phyloP scores from a whole-genome alignment of 2,329 filamentous ascomycete species.

The Lasiodiplodia hormozganensis region DNA sequence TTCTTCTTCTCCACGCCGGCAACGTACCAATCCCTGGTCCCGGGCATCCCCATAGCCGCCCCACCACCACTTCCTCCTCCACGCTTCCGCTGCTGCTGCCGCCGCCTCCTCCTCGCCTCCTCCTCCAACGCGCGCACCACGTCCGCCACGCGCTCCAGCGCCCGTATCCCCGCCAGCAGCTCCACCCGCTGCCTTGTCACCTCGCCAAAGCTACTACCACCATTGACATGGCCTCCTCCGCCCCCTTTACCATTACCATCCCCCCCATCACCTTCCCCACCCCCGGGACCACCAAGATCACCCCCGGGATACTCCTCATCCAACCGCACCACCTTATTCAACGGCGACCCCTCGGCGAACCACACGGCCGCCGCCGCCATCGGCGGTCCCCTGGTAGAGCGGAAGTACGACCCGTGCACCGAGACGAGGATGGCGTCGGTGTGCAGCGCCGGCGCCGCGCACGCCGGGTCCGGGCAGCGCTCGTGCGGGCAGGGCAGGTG shows the following conservation, averaged over 20 bases:
- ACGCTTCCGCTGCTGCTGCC: background rate
- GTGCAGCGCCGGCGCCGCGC: background rate
- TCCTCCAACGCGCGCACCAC: background rate
- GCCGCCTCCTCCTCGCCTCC: background rate
- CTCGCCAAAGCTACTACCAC: background rate
- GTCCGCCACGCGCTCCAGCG: conserved; percentile 13
- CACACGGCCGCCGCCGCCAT: background rate
- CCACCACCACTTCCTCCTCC: background rate
- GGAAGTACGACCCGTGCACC: background rate
- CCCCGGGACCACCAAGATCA: background rate
- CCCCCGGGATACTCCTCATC: background rate
- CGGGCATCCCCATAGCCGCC: background rate
- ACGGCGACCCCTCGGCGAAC: background rate
- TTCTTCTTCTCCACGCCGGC: background rate
- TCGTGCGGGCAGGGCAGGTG: conserved; percentile 17
- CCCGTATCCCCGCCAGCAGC: conserved; percentile 9
- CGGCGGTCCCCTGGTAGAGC: background rate
- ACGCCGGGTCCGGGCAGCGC: background rate
- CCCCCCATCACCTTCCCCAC: background rate
- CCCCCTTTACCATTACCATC: background rate
- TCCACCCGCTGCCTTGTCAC: conserved; percentile 9
- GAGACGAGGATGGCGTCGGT: conserved; percentile 23
- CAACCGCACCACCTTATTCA: background rate
- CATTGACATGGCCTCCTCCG: background rate
- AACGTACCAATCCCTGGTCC: background rate